Percentiles rank a stretch among this genome's conserved stretches.
Conservation (phyloP, 2,329 filamentous ascomycete genomes). For the Talaromyces sp. region DNA sequence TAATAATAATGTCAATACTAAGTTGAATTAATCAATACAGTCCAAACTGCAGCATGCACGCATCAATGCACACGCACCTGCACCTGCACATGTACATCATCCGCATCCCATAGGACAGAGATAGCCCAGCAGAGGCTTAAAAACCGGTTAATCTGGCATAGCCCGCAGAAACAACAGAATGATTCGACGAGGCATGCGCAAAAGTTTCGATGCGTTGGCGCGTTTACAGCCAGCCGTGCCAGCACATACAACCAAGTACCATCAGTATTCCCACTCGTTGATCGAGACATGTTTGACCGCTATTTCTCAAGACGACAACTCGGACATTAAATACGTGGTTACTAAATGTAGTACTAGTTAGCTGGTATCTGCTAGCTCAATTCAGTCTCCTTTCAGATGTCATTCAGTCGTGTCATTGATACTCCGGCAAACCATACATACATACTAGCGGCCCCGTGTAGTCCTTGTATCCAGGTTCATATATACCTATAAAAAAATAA, state of each 20-base stretch:
- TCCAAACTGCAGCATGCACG: background rate
- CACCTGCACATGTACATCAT: background rate
- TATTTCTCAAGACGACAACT: background rate
- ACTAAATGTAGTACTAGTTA: too few relatives aligned
- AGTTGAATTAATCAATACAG: background rate
- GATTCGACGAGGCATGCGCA: background rate
- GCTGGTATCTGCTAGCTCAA: too few relatives aligned
- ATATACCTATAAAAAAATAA: background rate
- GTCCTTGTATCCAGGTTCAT: background rate
- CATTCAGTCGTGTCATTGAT: background rate
- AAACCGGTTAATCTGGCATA: background rate
- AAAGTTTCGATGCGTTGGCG: background rate
- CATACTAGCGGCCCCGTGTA: background rate
- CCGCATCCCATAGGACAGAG: background rate
- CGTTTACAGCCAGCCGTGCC: background rate
- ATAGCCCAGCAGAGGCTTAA: background rate
- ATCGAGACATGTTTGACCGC: background rate
- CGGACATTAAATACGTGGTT: too few relatives aligned
- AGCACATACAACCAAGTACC: background rate
- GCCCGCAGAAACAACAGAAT: background rate
- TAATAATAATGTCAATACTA: too few relatives aligned
- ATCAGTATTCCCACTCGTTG: background rate
- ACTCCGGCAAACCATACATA: background rate
- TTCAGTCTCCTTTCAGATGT: background rate
- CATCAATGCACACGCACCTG: background rate